These are phyloP conservation scores for Ambrosia hybrid DNA, from an alignment of 140 eudicot species.

Conservation along the genomic window DNA sequence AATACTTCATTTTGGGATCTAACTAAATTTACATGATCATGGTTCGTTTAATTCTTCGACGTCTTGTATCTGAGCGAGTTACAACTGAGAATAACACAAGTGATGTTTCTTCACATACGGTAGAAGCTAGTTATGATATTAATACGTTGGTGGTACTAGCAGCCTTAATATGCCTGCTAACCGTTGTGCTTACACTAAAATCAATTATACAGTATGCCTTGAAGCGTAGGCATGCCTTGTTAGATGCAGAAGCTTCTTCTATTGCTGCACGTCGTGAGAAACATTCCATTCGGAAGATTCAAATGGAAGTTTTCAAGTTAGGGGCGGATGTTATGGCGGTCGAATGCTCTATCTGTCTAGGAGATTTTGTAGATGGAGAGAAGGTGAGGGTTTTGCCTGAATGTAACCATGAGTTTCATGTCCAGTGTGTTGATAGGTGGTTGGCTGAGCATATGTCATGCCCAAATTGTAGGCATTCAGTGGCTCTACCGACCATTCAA, in stretches of 20 bases:
- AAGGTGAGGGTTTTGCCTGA: slow-evolving; percentile 50
- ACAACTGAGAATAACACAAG: slow-evolving; percentile 1
- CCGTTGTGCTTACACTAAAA: slow-evolving; percentile 21
- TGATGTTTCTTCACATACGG: not conserved
- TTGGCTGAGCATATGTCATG: slow-evolving; percentile 44
- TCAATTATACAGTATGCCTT: slow-evolving; percentile 24
- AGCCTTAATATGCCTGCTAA: slow-evolving; percentile 29
- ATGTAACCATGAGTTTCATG: slow-evolving; percentile 54
- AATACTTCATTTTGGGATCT: slow-evolving; percentile 3
- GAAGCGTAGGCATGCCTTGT: slow-evolving; percentile 14
- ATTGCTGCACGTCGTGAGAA: slow-evolving; percentile 8
- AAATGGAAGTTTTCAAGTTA: slow-evolving; percentile 5
- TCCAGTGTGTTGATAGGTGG: slow-evolving; percentile 56
- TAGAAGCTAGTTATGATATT: slow-evolving; percentile 17
- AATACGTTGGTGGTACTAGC: slow-evolving; percentile 32
- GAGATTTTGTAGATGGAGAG: slow-evolving; percentile 49
- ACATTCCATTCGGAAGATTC: slow-evolving; percentile 9
- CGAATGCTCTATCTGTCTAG: slow-evolving; percentile 50
- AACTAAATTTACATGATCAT: not conserved
- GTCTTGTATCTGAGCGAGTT: not conserved
- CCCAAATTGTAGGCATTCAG: slow-evolving; percentile 45
- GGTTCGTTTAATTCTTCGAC: slow-evolving; percentile 8
- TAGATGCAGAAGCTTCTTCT: slow-evolving; percentile 7
- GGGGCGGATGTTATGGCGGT: slow-evolving; percentile 11
- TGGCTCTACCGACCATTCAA: no score